A percentile compares a stretch with the other conserved stretches of the same genome.
Conservation (phyloP, 176 grass and related monocot species). For the Carex cristatella region DNA sequence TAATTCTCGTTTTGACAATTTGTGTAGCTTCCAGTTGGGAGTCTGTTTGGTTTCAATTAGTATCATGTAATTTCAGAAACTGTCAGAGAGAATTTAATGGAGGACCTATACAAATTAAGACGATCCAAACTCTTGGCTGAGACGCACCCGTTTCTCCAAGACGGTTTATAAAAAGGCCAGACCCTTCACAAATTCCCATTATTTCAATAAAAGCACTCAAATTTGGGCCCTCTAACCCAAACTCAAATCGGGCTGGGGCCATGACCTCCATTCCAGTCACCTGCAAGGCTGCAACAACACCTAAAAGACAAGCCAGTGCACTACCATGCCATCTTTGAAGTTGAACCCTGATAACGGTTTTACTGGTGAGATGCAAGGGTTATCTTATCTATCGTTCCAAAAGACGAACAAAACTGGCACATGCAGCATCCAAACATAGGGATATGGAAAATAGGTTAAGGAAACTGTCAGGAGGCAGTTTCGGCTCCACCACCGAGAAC, state of each 20-base stretch:
- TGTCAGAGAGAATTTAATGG: not conserved
- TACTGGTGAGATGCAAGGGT: conserved; percentile 13
- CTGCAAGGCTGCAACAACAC: too few relatives aligned
- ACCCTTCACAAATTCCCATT: conserved; percentile 38
- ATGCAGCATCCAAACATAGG: conserved; percentile 10
- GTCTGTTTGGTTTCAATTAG: not conserved
- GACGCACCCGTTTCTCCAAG: conserved; percentile 57
- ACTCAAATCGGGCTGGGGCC: conserved; percentile 15
- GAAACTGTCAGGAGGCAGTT: too few relatives aligned
- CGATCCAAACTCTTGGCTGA: conserved; percentile 56
- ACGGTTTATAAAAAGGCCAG: conserved; percentile 37
- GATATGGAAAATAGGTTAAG: too few relatives aligned
- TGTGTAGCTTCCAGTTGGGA: not conserved
- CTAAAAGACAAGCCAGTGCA: conserved; percentile 8
- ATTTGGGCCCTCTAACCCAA: conserved; percentile 12
- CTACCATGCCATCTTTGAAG: conserved; percentile 23
- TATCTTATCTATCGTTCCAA: not conserved
- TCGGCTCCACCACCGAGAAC: too few relatives aligned
- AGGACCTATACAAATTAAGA: conserved; percentile 66
- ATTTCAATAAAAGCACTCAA: conserved; percentile 29
- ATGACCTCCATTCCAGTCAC: conserved; percentile 7
- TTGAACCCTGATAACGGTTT: conserved; percentile 12
- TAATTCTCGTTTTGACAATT: not conserved
- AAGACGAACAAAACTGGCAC: conserved; percentile 3
- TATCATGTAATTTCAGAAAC: not conserved